Evolutionary conservation across 2,329 filamentous ascomycete species (phyloP).

Genomic region (Fusarium temperatum): DNA sequence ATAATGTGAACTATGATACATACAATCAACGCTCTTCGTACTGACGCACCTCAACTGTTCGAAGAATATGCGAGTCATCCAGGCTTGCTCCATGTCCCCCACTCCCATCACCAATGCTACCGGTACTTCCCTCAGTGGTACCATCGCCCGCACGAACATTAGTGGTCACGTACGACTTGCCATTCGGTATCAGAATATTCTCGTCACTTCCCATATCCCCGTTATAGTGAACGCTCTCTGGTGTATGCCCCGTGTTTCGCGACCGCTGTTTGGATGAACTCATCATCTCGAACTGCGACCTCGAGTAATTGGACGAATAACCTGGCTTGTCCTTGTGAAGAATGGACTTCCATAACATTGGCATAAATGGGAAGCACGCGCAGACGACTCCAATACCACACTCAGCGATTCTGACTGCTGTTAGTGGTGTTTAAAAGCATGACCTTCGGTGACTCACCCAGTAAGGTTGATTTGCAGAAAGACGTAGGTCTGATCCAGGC

Average conservation of each 20-base stretch:
- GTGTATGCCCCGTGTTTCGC: not conserved
- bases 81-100: not conserved
- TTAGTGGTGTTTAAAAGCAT: not conserved
- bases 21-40: slow-evolving; percentile 3
- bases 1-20: no score
- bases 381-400: slow-evolving; percentile 27
- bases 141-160: slow-evolving; percentile 1
- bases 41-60: slow-evolving; percentile 19
- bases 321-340: slow-evolving; percentile 24
- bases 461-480: slow-evolving; percentile 29
- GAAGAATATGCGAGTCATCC: slow-evolving; percentile 14
- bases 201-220: slow-evolving; percentile 16
- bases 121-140: not conserved
- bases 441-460: not conserved
- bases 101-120: not conserved
- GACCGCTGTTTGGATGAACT: slow-evolving; percentile 7
- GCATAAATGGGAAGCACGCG: slow-evolving; percentile 29
- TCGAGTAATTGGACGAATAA: slow-evolving; percentile 20
- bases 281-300: slow-evolving; percentile 29
- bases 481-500: slow-evolving; percentile 18
- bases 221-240: not conserved
- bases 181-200: slow-evolving; percentile 14
- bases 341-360: slow-evolving; percentile 30
- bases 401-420: slow-evolving; percentile 5
- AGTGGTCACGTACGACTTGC: slow-evolving; percentile 12